These are phyloP conservation scores for Avena sativa DNA, from an alignment of 176 grass and related monocot genomes.

Conservation along the genomic window DNA sequence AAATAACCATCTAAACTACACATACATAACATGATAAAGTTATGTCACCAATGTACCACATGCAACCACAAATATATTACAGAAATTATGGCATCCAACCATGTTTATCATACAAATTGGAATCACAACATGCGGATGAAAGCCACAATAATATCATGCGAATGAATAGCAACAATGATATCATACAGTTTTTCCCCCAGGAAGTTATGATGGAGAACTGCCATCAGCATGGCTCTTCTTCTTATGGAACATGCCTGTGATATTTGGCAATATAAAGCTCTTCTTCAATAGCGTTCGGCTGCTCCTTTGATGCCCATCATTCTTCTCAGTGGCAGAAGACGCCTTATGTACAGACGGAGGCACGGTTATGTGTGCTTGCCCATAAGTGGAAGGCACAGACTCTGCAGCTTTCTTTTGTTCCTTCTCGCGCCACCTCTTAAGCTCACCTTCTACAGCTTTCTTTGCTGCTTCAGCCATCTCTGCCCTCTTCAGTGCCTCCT, in stretches of 20 bases:
- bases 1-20: constrained; percentile 1
- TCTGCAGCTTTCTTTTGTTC: constrained; percentile 78
- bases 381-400: constrained; percentile 52
- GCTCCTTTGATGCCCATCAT: constrained; percentile 57
- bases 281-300: constrained; percentile 55
- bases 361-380: constrained; percentile 44
- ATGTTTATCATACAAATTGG: constrained; percentile 35
- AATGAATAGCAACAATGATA: constrained; percentile 33
- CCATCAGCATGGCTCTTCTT: constrained; percentile 63
- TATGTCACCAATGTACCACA: constrained; percentile 34
- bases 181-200: constrained; percentile 68
- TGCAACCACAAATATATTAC: constrained; percentile 39
- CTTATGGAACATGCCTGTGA: constrained; percentile 79
- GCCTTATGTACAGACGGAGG: constrained; percentile 41
- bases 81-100: constrained; percentile 35
- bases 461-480: constrained; percentile 95
- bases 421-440: constrained; percentile 88
- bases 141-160: neutral
- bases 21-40: constrained; percentile 12
- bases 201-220: constrained; percentile 62
- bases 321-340: constrained; percentile 53
- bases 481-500: constrained; percentile 87
- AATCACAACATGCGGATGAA: constrained; percentile 30
- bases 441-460: constrained; percentile 90
- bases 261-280: constrained; percentile 71